Evolutionary conservation across 148 eudicot species (phyloP), one percentile per base, ranked within the genome.

Genomic region (Chenopodium quinoa): DNA sequence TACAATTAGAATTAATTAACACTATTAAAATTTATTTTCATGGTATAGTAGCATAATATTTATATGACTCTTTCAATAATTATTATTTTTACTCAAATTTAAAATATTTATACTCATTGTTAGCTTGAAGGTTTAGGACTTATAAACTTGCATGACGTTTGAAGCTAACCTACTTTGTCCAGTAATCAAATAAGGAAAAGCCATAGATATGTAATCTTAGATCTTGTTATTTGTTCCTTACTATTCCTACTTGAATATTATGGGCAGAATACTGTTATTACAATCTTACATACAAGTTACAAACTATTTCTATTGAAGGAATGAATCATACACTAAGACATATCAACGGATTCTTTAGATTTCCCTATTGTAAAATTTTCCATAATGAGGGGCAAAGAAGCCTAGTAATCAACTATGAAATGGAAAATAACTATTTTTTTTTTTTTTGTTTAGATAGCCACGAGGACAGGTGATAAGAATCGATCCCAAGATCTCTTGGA

Each of bases 211-310:
- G 74, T 20, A 3, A 9, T 37, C 2, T 14, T 20, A 16, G 40
- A 71, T 37, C 8, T 71, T n/a, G 48, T 71, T 2, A 34, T 34
- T 34, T 71, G 25, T 19, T 19, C 25, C 50, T 17, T 2, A 9
- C 23, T 71, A 11, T 66, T 65, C 31, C 13, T 66, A 12, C 74
- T 34, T 71, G 37, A 11, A 19, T 14, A 71, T 19, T 71, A 78
- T 79, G 81, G 81, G 81, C 27, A 68, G 4, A 68, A 63, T 79
- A 48, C 65, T 68, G 66, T 79, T 79, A 79, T 52, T 68, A 31
- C 66, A 48, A 27, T 4, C 37, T 34, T 34, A 34, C 37, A 34
- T 34, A 34, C 37, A 34, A 68, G 75, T 79, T 79, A 79, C 46
- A 67, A 34, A 71, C 48, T 37, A 71, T 34, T 34, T 34, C 74